These are phyloP conservation scores for Rhododendron vialii DNA, from an alignment of 148 eudicot genomes.

Conservation along the genomic window DNA sequence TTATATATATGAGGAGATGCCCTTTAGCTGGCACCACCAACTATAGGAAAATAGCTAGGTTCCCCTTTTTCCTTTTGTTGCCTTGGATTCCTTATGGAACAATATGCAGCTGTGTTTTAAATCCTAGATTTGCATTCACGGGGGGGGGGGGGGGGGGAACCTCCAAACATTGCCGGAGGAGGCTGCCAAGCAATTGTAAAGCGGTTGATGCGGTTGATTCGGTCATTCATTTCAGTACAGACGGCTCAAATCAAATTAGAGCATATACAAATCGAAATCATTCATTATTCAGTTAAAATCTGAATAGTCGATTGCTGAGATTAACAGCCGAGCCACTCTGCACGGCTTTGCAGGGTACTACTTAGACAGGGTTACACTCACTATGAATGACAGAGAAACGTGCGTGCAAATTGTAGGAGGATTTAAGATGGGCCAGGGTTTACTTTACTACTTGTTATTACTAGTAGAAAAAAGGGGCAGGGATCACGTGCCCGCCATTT, in stretches of 20 bases:
- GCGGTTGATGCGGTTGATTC: no score
- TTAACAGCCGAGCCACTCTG: no score
- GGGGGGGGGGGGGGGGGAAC: no score
- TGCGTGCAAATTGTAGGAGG: not conserved
- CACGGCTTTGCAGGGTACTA: no score
- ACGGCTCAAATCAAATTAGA: no score
- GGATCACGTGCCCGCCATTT: not conserved
- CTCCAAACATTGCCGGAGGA: no score
- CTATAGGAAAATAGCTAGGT: not conserved
- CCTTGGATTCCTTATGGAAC: not conserved
- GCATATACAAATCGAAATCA: fast-evolving
- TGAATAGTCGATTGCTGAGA: fast-evolving
- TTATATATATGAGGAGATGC: not conserved
- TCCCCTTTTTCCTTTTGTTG: not conserved
- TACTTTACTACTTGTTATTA: no score
- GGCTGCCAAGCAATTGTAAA: fast-evolving
- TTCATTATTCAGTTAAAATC: no score
- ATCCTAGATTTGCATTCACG: not conserved
- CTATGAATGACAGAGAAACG: not conserved
- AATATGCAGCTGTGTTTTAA: not conserved
- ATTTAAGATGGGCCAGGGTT: not conserved
- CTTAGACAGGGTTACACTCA: no score
- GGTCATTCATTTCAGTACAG: fast-evolving
- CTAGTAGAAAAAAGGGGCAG: not conserved
- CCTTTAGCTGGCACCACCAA: not conserved